Percentiles rank a stretch among this genome's conserved stretches.
phyloP scores from a whole-genome alignment of 225 moss, liverwort and hornwort species.

The Bryoerythrophyllum caledonicum region DNA sequence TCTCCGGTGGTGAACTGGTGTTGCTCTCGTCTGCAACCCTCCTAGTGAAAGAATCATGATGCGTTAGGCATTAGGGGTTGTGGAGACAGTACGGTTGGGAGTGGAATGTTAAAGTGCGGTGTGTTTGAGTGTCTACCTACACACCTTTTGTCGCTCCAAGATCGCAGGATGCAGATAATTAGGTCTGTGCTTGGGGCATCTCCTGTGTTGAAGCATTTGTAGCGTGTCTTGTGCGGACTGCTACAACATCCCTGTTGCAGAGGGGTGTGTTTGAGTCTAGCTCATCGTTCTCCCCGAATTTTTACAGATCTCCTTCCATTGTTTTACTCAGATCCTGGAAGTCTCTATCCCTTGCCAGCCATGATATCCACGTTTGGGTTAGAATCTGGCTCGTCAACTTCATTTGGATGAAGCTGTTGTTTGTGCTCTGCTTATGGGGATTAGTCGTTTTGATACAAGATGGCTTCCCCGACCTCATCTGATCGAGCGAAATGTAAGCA shows the following conservation, averaged over 20 bases:
- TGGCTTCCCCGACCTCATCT: background rate
- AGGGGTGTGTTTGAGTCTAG: background rate
- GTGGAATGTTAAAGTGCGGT: background rate
- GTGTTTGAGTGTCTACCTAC: background rate
- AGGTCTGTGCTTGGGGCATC: background rate
- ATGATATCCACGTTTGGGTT: background rate
- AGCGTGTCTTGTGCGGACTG: background rate
- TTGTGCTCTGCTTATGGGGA: background rate
- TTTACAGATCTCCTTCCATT: background rate
- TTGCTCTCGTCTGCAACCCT: background rate
- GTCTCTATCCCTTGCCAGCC: background rate
- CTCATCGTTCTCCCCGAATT: background rate
- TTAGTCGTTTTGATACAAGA: background rate
- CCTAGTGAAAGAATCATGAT: background rate
- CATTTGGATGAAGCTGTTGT: background rate
- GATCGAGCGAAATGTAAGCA: background rate
- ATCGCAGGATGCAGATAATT: background rate
- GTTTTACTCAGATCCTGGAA: background rate
- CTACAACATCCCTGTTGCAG: background rate
- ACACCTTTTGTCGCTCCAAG: background rate
- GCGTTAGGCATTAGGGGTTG: background rate
- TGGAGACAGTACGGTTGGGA: background rate
- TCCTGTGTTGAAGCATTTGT: background rate
- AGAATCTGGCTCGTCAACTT: background rate
- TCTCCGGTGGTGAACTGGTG: background rate